phyloP scores from a whole-genome alignment of 2,329 filamentous ascomycete genomes.

The Talaromyces islandicus region DNA sequence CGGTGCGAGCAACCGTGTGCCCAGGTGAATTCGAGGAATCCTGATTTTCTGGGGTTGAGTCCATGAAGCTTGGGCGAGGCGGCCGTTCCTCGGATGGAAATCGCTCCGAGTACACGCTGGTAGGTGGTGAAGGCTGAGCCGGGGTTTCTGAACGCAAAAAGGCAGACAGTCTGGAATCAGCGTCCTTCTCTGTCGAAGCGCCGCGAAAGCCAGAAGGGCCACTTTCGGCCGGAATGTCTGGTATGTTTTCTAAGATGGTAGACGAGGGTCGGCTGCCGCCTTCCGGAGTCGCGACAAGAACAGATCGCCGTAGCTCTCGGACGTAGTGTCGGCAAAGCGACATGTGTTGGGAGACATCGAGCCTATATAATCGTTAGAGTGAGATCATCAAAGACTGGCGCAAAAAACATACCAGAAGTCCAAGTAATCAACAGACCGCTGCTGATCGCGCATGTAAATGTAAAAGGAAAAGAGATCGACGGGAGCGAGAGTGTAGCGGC shows the following conservation, averaged over 20 bases:
- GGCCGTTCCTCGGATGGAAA: constrained; percentile 41
- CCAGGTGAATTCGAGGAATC: constrained; percentile 73
- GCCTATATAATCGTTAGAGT: constrained; percentile 58
- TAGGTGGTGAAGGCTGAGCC: constrained; percentile 48
- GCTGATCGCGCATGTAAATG: constrained; percentile 99
- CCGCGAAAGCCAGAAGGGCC: constrained; percentile 52
- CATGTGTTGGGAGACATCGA: constrained; percentile 99
- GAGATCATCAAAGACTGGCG: not conserved
- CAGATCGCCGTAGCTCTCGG: constrained; percentile 84
- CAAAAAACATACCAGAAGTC: constrained; percentile 83
- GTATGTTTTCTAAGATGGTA: constrained; percentile 65
- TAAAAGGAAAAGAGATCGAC: constrained; percentile 99
- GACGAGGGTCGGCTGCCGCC: constrained; percentile 76
- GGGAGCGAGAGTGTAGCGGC: constrained; percentile 85
- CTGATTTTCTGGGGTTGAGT: constrained; percentile 56
- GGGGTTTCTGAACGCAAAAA: constrained; percentile 63
- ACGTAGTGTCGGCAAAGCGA: constrained; percentile 94
- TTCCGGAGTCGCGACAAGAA: constrained; percentile 88
- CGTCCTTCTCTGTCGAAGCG: constrained; percentile 67
- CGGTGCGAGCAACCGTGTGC: constrained; percentile 77
- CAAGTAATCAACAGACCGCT: constrained; percentile 93
- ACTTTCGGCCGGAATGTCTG: constrained; percentile 47
- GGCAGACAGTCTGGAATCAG: constrained; percentile 85
- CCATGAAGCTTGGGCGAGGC: constrained; percentile 56
- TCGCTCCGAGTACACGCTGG: constrained; percentile 42